Percentiles rank a stretch among this genome's conserved stretches.
Conservation (phyloP, 805 yeast species). For the Huiozyma sinensis region DNA sequence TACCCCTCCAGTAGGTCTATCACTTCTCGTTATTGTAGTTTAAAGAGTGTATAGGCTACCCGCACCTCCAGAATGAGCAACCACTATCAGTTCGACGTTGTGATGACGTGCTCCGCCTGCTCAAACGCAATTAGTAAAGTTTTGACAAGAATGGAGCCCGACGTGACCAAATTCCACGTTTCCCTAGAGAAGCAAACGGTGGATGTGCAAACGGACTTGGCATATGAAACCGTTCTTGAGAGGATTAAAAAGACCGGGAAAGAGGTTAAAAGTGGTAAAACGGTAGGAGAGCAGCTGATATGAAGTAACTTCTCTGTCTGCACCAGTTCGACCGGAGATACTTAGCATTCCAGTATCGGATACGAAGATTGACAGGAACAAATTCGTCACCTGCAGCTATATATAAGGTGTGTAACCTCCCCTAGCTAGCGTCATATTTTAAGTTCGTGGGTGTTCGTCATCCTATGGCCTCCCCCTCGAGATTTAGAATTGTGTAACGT, state of each 20-base stretch:
- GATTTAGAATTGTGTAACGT: no score
- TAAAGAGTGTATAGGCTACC: not conserved
- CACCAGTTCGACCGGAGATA: no score
- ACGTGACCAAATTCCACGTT: conserved; percentile 57
- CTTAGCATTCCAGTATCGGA: no score
- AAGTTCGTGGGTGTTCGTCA: no score
- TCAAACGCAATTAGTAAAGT: conserved; percentile 78
- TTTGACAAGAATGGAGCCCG: conserved; percentile 55
- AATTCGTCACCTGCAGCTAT: no score
- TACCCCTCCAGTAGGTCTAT: not conserved
- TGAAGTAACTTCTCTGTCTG: no score
- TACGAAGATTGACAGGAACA: no score
- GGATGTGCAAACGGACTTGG: conserved; percentile 54
- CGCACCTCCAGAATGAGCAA: conserved; percentile 23
- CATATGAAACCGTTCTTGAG: conserved; percentile 68
- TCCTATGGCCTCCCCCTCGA: no score
- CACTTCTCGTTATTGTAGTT: not conserved
- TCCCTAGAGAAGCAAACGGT: conserved; percentile 77
- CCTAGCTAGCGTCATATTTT: no score
- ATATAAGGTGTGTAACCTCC: no score
- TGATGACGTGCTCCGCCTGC: conserved; percentile 84
- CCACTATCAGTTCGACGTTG: conserved; percentile 69
- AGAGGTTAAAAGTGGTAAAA: conserved; percentile 55
- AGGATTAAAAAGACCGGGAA: conserved; percentile 89
- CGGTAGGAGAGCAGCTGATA: not conserved